These are phyloP conservation scores for Hamamelis virginiana DNA, from an alignment of 164 flowering plant genomes.

Conservation along the genomic window DNA sequence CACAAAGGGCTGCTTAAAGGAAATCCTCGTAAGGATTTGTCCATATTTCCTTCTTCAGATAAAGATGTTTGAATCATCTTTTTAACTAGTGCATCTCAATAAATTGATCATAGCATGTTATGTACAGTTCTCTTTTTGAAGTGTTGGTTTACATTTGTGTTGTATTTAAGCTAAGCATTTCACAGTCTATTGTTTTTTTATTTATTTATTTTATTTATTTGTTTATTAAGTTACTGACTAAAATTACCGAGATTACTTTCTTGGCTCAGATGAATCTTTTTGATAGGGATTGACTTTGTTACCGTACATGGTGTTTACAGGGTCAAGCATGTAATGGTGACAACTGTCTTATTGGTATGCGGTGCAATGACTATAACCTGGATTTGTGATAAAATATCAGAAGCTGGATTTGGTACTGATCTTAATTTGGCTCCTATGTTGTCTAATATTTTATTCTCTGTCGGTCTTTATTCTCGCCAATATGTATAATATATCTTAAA, in stretches of 20 bases:
- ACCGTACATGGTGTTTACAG: slow-evolving; percentile 40
- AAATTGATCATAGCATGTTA: neutral
- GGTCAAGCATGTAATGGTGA: slow-evolving; percentile 84
- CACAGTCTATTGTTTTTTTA: neutral
- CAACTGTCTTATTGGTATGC: slow-evolving; percentile 62
- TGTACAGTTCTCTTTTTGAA: neutral
- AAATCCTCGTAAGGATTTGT: too few species aligned
- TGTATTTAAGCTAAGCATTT: neutral
- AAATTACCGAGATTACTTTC: neutral
- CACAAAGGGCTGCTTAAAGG: too few species aligned
- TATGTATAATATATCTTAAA: neutral
- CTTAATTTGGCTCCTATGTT: slow-evolving; percentile 1
- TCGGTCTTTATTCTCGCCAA: neutral
- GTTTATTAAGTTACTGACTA: neutral
- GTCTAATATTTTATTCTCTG: neutral
- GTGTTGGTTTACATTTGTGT: neutral
- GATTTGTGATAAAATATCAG: slow-evolving; percentile 93
- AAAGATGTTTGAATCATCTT: neutral
- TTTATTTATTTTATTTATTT: neutral
- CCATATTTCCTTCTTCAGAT: neutral
- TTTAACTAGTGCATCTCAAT: neutral
- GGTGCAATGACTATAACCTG: slow-evolving; percentile 95
- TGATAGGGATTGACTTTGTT: neutral
- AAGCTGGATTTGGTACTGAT: slow-evolving; percentile 92
- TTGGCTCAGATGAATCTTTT: slow-evolving; percentile 1